phyloP scores from a whole-genome alignment of 768 basidiomycete species.

The Kwoniella sp. region DNA sequence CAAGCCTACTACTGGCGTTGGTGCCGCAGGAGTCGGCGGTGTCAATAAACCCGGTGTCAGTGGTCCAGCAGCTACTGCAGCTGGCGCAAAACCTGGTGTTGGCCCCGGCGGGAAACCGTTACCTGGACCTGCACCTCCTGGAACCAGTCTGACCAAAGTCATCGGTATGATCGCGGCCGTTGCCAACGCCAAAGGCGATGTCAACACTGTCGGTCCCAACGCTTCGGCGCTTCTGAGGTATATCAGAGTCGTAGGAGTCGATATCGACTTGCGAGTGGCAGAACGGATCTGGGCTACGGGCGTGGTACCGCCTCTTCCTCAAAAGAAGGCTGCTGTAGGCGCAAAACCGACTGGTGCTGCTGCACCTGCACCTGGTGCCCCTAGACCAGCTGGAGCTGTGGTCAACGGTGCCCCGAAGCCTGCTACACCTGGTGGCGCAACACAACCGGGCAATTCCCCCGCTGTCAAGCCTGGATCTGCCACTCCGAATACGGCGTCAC shows the following conservation, averaged over 20 bases:
- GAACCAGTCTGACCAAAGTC: conserved; percentile 43
- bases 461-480: background rate
- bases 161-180: conserved; percentile 49
- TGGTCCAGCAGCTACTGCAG: background rate
- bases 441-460: background rate
- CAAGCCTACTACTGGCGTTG: background rate
- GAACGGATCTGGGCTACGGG: conserved; percentile 50
- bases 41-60: background rate
- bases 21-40: background rate
- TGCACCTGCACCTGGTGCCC: background rate
- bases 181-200: conserved; percentile 42
- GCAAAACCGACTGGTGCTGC: conserved; percentile 15
- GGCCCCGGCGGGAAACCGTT: conserved; percentile 16
- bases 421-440: too few relatives aligned
- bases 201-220: conserved; percentile 46
- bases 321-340: conserved; percentile 14
- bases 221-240: conserved; percentile 42
- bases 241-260: conserved; percentile 45
- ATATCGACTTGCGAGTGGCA: conserved; percentile 44
- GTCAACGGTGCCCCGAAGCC: background rate
- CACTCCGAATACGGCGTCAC: too few relatives aligned
- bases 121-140: conserved; percentile 43
- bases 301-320: conserved; percentile 37
- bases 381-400: background rate
- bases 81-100: conserved; percentile 15